Evolutionary conservation across 257 asterid species (phyloP).

Genomic region (Galeopsis tetrahit): DNA sequence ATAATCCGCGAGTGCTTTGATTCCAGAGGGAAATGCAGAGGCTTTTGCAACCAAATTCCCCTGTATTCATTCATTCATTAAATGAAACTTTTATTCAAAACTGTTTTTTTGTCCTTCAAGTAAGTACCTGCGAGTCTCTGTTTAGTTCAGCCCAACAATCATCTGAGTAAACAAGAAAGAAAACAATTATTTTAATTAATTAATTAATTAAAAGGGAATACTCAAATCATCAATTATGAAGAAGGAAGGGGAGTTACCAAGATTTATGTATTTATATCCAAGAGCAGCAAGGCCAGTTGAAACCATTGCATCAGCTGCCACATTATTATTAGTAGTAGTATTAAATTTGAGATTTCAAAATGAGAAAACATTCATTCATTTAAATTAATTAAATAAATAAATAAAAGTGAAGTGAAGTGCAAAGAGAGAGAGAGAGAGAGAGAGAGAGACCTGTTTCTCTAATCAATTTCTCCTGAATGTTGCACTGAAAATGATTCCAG

Average conservation of each 20-base stretch:
- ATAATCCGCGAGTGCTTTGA: conserved; percentile 85
- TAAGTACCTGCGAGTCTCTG: conserved; percentile 68
- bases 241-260: conserved; percentile 44
- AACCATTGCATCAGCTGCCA: conserved; percentile 83
- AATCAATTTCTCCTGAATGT: conserved; percentile 70
- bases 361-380: too few species aligned
- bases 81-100: too few species aligned
- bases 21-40: conserved; percentile 88
- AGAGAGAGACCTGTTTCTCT: conserved; percentile 87
- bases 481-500: conserved; percentile 89
- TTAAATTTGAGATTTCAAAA: background rate
- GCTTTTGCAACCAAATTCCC: conserved; percentile 69
- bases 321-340: background rate
- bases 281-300: conserved; percentile 69
- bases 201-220: too few species aligned
- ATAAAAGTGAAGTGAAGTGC: too few species aligned
- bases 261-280: conserved; percentile 71
- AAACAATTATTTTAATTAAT: too few species aligned
- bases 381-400: too few species aligned
- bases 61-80: conserved; percentile 36
- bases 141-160: conserved; percentile 95
- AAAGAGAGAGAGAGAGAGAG: too few species aligned
- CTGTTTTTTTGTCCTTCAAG: too few species aligned
- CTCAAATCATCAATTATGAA: too few species aligned
- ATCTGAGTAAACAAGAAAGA: conserved; percentile 61